Evolutionary conservation across 2,329 filamentous ascomycete genomes (phyloP).

Genomic region (Exophiala phaeomuriformis): DNA sequence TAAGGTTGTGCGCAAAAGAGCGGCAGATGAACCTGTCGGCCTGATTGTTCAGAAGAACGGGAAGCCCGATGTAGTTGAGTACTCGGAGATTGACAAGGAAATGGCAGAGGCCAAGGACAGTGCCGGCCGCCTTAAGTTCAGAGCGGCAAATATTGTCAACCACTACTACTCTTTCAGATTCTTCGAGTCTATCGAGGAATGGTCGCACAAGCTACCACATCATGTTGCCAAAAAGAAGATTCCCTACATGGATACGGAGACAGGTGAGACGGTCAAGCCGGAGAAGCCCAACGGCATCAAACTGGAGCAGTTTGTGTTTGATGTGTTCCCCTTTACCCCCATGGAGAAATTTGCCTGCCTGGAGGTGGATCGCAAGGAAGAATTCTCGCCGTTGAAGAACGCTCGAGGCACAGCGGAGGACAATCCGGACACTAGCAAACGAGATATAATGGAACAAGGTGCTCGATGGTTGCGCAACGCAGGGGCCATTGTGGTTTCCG

Average conservation of each 20-base stretch:
- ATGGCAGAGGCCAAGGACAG: slow-evolving; percentile 90
- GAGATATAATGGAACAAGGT: slow-evolving; percentile 84
- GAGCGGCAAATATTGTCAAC: slow-evolving; percentile 98
- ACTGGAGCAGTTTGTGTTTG: slow-evolving; percentile 98
- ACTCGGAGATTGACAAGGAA: slow-evolving; percentile 86
- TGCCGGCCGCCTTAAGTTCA: slow-evolving; percentile 79
- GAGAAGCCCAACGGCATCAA: slow-evolving; percentile 97
- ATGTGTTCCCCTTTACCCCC: slow-evolving; percentile 84
- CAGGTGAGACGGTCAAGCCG: slow-evolving; percentile 76
- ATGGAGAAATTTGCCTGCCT: slow-evolving; percentile 89
- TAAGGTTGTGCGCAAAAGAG: slow-evolving; percentile 98
- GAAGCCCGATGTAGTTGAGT: slow-evolving; percentile 94
- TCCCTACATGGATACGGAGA: slow-evolving; percentile 67
- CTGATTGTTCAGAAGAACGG: slow-evolving; percentile 93
- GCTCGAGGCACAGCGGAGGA: slow-evolving; percentile 77
- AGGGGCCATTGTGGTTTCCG: slow-evolving; percentile 65
- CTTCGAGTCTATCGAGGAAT: slow-evolving; percentile 80
- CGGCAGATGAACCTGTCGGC: slow-evolving; percentile 90
- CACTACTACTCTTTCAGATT: slow-evolving; percentile 98
- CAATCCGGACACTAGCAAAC: slow-evolving; percentile 85
- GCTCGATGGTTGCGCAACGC: slow-evolving; percentile 75
- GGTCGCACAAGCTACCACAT: slow-evolving; percentile 80
- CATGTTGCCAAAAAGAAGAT: slow-evolving; percentile 99
- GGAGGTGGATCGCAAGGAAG: slow-evolving; percentile 93
- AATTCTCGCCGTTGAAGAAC: slow-evolving; percentile 98